phyloP scores from a whole-genome alignment of 768 basidiomycete species.

The Lentinula edodes region DNA sequence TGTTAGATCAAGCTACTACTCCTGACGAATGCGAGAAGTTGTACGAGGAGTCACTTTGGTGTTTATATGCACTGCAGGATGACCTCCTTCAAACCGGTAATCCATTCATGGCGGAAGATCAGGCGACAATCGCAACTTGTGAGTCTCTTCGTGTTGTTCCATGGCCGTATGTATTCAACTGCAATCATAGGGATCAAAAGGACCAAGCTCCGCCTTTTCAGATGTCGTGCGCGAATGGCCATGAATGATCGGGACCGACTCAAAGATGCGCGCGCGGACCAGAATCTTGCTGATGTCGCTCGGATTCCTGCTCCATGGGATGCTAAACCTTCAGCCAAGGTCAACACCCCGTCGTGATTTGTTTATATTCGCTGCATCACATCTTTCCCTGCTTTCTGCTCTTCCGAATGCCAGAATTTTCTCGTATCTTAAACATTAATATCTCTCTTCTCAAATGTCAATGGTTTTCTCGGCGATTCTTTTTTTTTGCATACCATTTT shows the following conservation, averaged over 20 bases:
- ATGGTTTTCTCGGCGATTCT: not conserved
- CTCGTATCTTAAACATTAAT: not conserved
- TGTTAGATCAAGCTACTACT: constrained; percentile 69
- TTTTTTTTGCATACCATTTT: not conserved
- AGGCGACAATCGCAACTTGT: constrained; percentile 75
- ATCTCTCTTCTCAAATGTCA: not conserved
- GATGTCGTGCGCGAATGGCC: constrained; percentile 70
- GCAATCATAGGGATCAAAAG: constrained; percentile 66
- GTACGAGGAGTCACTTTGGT: constrained; percentile 94
- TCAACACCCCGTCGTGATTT: not conserved
- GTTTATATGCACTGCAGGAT: constrained; percentile 88
- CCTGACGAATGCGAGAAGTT: constrained; percentile 87
- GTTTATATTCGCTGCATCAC: not conserved
- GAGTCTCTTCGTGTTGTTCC: constrained; percentile 19
- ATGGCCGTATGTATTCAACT: constrained; percentile 1
- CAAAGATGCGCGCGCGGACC: constrained; percentile 71
- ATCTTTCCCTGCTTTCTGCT: not conserved
- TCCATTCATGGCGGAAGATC: constrained; percentile 81
- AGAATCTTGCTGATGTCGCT: constrained; percentile 71
- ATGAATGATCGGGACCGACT: constrained; percentile 73
- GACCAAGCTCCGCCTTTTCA: constrained; percentile 76
- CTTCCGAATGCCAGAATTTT: no score
- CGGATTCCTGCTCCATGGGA: constrained; percentile 73
- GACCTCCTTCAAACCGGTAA: constrained; percentile 78
- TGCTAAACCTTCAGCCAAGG: constrained; percentile 30